phyloP scores from a whole-genome alignment of 108 stramenopile genomes.

The Stephanodiscus minutulus region DNA sequence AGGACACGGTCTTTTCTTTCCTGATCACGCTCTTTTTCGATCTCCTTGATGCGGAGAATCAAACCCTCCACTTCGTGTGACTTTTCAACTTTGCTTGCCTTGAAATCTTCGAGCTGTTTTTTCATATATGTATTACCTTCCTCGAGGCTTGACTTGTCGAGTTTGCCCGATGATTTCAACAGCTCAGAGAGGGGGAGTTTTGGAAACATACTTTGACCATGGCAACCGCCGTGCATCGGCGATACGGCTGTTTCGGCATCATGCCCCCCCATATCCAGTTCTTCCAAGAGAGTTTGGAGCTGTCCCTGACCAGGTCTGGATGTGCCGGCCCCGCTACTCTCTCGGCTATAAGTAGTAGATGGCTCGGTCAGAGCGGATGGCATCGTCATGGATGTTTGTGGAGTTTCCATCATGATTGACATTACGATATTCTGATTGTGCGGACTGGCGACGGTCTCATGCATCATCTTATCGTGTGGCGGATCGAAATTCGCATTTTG shows the following conservation, averaged over 20 bases:
- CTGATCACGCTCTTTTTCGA: constrained; percentile 28
- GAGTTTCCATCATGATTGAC: not conserved
- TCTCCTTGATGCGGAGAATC: constrained; percentile 13
- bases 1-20: constrained; percentile 26
- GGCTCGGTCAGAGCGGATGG: constrained; percentile 7
- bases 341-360: not conserved
- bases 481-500: too few species aligned
- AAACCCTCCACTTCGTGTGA: not conserved
- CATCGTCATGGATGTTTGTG: constrained; percentile 14
- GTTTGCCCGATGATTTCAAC: not conserved
- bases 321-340: not conserved
- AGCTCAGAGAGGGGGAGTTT: not conserved
- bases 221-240: not conserved
- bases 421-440: not conserved
- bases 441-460: not conserved
- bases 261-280: constrained; percentile 3
- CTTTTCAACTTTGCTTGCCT: not conserved
- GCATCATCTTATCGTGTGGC: not conserved
- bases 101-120: not conserved
- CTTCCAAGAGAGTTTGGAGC: constrained; percentile 24
- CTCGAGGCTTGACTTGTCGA: not conserved
- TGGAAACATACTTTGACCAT: not conserved
- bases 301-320: constrained; percentile 18
- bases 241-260: not conserved
- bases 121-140: not conserved